Evolutionary conservation across 129 eudicot genomes (phyloP), one percentile per base, ranked within the genome.

Genomic region (Cynara cardunculus): DNA sequence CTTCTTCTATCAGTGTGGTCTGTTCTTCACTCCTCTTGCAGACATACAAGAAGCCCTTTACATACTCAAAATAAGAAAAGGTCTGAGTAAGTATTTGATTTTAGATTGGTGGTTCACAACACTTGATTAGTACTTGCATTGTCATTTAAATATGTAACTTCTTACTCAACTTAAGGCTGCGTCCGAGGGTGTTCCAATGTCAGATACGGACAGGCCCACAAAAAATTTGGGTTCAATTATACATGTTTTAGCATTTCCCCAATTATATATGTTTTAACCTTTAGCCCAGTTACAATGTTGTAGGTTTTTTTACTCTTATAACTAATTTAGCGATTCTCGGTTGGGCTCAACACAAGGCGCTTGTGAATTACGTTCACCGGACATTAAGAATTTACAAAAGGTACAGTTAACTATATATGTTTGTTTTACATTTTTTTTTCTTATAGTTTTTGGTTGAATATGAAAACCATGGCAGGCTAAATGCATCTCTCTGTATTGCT

Each of bases 1-100:
- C 87, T 69, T 88, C 94, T 71, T 90, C 94, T 18, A 83, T 90
- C 4, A 88, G 94, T 77, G 94, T 86, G 28, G 94, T 90, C n/a
- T 90, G 91, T 39, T 85, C 85, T 30, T 90, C 94, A 5, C 84
- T 90, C 19, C 82, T 90, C 75, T 66, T 87, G 85, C 87, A 84
- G 82, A 81, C 85, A 21, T 90, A 90, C 72, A 86, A 69, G 78
- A 87, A 88, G 73, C 91, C 94, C 16, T 77, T 83, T 77, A 22
- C 79, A 44, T 78, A 83, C 79, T 37, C 73, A 66, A 83, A 83
- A 30, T 83, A 69, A 83, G 32, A 39, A 35, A 73, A 49, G 49
- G 19, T 12, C 35, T 24, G 31, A 56, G n/a, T 56, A 56, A 18
- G 65, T 56, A n/a, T 18, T 56, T 49, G 62, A 49, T 49, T 49